Base-by-base conservation (phyloP, 2,329 filamentous ascomycete genomes). In the Lasiodiplodia sp. region DNA sequence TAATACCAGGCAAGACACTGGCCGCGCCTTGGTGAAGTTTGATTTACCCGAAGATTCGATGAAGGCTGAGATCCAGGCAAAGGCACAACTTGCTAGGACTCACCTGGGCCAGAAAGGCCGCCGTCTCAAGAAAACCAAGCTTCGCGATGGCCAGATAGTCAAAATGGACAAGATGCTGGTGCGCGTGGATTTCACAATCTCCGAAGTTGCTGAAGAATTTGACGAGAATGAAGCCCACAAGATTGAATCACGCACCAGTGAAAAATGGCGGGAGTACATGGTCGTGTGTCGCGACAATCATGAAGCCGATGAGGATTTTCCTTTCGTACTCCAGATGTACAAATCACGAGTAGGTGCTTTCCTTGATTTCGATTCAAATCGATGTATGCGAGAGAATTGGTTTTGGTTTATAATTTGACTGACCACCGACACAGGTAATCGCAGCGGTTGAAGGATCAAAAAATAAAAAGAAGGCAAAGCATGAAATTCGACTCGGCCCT, bases 131-230 rank as follows among this genome's bases (percentile, higher is more conserved):
- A 79, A 82, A 65, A 73, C 77, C 65, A 81, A 79, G 69, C 75
- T 81, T 55, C 80, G 81, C 62, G 85, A 88, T 71, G 89, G 89
- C 5, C 85, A 89, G 70, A 87, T 91, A 64, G 81, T 91, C 68
- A 90, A 90, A 76, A 88, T 89, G 78, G 88, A 91, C 74, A 87
- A 86, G 69, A 91, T 91, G 89, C 84, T 91, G 25, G 86, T 91
- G 23, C 84, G 87, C 25, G 83, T 90, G 28, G 89, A 90, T 72
- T 82, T 82, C 51, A 84, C 82, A 7, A 73, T 82, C 51, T 83
- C 85, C 71, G 80, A 85, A 3, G 78, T 89, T 10, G 85, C 87
- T 0, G 83, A 86, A 7, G 87, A 90, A 68, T 91, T 87, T 71
- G 86, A 88, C 66, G 89, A 91, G 75, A 90, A 89, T 71, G 84